phyloP scores from a whole-genome alignment of 225 moss, liverwort and hornwort genomes.

The Physcomitrium patens region DNA sequence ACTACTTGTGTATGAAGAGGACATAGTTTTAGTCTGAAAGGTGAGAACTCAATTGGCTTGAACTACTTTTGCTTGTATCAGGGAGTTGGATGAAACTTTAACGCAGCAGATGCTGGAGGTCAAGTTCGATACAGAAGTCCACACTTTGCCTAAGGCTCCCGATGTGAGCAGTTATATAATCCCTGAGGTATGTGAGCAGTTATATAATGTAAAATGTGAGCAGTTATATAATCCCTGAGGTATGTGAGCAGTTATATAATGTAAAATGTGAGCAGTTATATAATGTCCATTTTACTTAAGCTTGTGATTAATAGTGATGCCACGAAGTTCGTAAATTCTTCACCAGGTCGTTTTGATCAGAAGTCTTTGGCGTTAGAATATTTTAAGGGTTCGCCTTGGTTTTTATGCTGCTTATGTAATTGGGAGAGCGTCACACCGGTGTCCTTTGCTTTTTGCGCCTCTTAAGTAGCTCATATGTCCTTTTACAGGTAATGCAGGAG shows the following conservation, averaged over 20 bases:
- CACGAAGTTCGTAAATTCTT: slow-evolving; percentile 6
- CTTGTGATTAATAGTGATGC: slow-evolving; percentile 5
- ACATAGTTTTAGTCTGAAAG: slow-evolving; percentile 6
- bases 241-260: too few species aligned
- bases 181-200: slow-evolving; percentile 72
- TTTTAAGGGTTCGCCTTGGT: slow-evolving; percentile 21
- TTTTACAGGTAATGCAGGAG: slow-evolving; percentile 61
- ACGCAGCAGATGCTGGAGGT: slow-evolving; percentile 82
- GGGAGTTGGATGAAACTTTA: slow-evolving; percentile 88
- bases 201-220: too few species aligned
- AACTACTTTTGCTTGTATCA: slow-evolving; percentile 41
- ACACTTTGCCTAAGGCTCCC: slow-evolving; percentile 73
- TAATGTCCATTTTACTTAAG: slow-evolving; percentile 8
- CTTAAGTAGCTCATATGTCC: slow-evolving; percentile 26
- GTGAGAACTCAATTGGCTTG: slow-evolving; percentile 26
- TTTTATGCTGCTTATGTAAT: slow-evolving; percentile 1
- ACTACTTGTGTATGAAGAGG: slow-evolving; percentile 1
- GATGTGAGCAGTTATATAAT: slow-evolving; percentile 94
- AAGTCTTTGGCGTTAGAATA: slow-evolving; percentile 3
- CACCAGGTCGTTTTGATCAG: neutral
- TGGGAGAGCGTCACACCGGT: neutral
- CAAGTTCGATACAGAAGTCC: slow-evolving; percentile 80
- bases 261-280: slow-evolving; percentile 55
- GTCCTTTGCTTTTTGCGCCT: slow-evolving; percentile 17
- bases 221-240: slow-evolving; percentile 84